Conservation (phyloP, 306 rosid species). For the Cercis canadensis region DNA sequence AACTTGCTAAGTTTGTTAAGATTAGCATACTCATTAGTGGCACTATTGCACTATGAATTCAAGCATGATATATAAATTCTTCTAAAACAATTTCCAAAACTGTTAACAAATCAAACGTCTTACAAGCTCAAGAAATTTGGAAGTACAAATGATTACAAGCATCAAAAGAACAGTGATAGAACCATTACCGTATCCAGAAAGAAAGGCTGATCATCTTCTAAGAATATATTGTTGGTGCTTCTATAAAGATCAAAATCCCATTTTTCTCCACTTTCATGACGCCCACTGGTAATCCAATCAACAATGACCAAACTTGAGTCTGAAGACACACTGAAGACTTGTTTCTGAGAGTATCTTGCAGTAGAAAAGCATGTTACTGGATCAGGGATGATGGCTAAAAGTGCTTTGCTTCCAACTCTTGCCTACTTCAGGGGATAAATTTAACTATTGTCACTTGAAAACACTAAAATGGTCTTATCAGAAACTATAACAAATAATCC, state of each 20-base stretch:
- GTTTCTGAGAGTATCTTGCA: conserved; percentile 89
- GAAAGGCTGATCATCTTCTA: conserved; percentile 77
- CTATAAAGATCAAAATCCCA: conserved; percentile 89
- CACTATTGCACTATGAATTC: too few relatives aligned
- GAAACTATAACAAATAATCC: not conserved
- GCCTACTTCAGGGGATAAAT: conserved; percentile 69
- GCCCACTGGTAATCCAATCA: conserved; percentile 98
- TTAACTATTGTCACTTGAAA: conserved; percentile 38
- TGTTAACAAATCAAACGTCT: too few relatives aligned
- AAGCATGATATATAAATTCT: too few relatives aligned
- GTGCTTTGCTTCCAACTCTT: conserved; percentile 73
- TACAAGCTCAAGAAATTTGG: conserved; percentile 10
- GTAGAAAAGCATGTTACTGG: conserved; percentile 98
- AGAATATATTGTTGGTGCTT: conserved; percentile 76
- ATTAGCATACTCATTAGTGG: not conserved
- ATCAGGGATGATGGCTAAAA: conserved; percentile 86
- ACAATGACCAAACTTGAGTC: conserved; percentile 86
- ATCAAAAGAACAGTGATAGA: conserved; percentile 18
- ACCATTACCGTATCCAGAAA: conserved; percentile 78
- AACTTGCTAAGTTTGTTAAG: conserved; percentile 8
- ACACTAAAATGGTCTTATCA: conserved; percentile 31
- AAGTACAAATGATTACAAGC: conserved; percentile 3
- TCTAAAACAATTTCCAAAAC: too few relatives aligned
- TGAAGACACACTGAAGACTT: conserved; percentile 63
- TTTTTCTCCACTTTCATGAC: conserved; percentile 88